These are phyloP conservation scores for Epipyxis sp. DNA, from an alignment of 108 stramenopile genomes.

Conservation along the genomic window DNA sequence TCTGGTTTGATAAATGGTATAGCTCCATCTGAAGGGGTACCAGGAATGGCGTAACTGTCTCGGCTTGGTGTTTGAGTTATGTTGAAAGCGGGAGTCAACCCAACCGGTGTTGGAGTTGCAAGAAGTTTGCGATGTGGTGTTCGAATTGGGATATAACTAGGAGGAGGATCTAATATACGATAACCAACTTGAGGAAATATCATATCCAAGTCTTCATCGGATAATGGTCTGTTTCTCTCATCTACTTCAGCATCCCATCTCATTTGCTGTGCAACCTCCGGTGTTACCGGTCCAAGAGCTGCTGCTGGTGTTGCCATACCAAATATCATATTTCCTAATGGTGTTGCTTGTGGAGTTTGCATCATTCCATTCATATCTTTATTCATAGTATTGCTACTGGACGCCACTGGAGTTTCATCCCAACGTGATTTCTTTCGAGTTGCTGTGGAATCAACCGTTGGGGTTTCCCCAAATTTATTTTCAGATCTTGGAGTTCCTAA, in stretches of 20 bases:
- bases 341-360: constrained; percentile 31
- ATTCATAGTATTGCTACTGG: constrained; percentile 43
- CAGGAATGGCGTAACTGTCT: constrained; percentile 86
- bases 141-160: constrained; percentile 82
- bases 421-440: neutral
- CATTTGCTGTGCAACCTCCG: constrained; percentile 73
- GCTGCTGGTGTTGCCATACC: constrained; percentile 73
- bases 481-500: constrained; percentile 38
- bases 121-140: constrained; percentile 82
- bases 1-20: constrained; percentile 95
- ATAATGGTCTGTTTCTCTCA: constrained; percentile 87
- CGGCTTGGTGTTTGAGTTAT: constrained; percentile 86
- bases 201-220: constrained; percentile 89
- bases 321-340: constrained; percentile 58
- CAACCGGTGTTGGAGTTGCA: constrained; percentile 82
- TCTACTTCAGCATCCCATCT: constrained; percentile 87
- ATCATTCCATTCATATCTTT: constrained; percentile 41
- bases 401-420: constrained; percentile 47
- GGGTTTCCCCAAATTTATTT: neutral
- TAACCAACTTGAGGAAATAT: constrained; percentile 86
- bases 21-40: constrained; percentile 60
- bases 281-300: constrained; percentile 46
- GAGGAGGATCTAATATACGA: constrained; percentile 75
- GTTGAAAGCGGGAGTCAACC: constrained; percentile 73
- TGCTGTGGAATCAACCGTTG: neutral